Percentiles rank a stretch among this genome's conserved stretches.
These are phyloP conservation scores for Phytophthora quininea DNA, from an alignment of 352 stramenopile genomes.

Conservation along the genomic window DNA sequence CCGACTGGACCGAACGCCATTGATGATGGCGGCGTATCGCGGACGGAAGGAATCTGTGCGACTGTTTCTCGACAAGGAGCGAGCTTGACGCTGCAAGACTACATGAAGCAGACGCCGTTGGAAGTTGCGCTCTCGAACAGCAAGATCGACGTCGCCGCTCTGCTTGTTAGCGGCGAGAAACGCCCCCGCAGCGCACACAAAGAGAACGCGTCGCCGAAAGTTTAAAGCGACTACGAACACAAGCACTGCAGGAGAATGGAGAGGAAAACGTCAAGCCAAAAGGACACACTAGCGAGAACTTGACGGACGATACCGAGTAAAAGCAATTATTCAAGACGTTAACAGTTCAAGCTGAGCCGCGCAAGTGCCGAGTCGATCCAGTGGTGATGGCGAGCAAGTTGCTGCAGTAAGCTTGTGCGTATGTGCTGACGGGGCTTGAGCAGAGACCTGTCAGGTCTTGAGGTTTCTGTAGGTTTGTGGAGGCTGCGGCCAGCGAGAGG, in stretches of 20 bases:
- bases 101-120: background rate
- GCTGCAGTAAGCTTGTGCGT: slow-evolving; percentile 16
- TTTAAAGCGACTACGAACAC: background rate
- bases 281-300: background rate
- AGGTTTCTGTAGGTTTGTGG: too few species aligned
- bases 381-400: slow-evolving; percentile 9
- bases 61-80: background rate
- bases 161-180: slow-evolving; percentile 1
- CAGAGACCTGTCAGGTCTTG: background rate
- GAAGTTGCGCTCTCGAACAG: slow-evolving; percentile 4
- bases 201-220: background rate
- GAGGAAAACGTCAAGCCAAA: background rate
- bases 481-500: slow-evolving; percentile 26
- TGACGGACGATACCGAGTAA: background rate
- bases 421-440: background rate
- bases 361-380: background rate
- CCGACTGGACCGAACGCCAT: slow-evolving; percentile 1
- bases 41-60: slow-evolving; percentile 1
- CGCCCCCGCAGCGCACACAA: background rate
- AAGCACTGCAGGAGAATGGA: background rate
- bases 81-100: slow-evolving; percentile 3
- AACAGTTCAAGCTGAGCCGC: background rate
- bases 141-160: slow-evolving; percentile 2
- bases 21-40: slow-evolving; percentile 12
- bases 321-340: background rate